Evolutionary conservation across 768 basidiomycete species (phyloP).

Genomic region (Tremella yokohamensis): DNA sequence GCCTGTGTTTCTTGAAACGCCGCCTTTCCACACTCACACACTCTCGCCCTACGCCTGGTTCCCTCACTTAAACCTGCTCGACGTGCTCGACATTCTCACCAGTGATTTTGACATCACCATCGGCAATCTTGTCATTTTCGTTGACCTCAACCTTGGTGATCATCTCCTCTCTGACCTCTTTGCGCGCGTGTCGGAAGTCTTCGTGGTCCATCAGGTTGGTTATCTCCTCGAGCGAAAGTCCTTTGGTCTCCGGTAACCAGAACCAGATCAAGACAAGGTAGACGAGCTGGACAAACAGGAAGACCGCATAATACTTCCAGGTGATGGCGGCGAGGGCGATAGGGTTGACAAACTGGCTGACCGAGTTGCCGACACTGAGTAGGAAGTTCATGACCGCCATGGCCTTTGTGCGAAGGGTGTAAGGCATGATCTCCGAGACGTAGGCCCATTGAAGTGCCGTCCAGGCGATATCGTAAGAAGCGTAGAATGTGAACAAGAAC

Average conservation of each 20-base stretch:
- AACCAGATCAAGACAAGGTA: background rate
- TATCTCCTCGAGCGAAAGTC: background rate
- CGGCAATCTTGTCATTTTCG: too few relatives aligned
- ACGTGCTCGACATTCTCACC: too few relatives aligned
- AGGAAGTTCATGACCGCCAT: constrained; percentile 12
- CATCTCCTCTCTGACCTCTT: background rate
- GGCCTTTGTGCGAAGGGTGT: constrained; percentile 12
- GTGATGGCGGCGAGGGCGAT: constrained; percentile 25
- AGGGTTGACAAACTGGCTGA: constrained; percentile 31
- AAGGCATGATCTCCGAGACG: constrained; percentile 15
- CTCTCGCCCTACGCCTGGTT: too few relatives aligned
- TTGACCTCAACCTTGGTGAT: background rate
- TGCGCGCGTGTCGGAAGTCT: background rate
- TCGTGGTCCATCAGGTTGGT: background rate
- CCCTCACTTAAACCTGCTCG: too few relatives aligned
- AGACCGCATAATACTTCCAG: constrained; percentile 19
- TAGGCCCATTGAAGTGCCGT: background rate
- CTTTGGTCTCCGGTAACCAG: background rate
- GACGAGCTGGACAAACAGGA: background rate
- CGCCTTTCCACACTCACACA: too few relatives aligned
- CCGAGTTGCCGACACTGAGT: background rate
- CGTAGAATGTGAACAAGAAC: constrained; percentile 4
- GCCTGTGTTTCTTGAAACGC: too few relatives aligned
- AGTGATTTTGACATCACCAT: too few relatives aligned
- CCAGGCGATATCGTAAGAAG: background rate